Evolutionary conservation across 1,284 basidiomycete species (phyloP).

Genomic region (Athelia psychrophila): DNA sequence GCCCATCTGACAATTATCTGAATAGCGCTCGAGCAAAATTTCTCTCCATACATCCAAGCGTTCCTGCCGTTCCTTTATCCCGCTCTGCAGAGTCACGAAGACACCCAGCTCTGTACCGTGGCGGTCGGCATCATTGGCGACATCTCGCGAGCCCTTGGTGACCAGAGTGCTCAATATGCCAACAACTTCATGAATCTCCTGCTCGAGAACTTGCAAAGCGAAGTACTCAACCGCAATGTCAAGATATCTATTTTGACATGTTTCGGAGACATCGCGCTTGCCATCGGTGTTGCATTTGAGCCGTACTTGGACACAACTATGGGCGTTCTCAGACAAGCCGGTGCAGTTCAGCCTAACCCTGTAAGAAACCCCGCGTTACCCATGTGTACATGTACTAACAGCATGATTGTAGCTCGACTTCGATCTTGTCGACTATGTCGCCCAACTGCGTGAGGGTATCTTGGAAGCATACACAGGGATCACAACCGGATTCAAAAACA

Average conservation of each 20-base stretch:
- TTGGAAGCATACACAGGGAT: conserved; percentile 97
- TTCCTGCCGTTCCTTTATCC: conserved; percentile 91
- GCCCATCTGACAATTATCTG: neutral
- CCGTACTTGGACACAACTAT: conserved; percentile 91
- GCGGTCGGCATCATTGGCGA: conserved; percentile 96
- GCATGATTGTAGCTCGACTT: conserved; percentile 64
- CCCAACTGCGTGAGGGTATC: conserved; percentile 90
- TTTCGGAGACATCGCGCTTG: conserved; percentile 97
- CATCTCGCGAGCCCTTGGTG: conserved; percentile 89
- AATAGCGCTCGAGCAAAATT: conserved; percentile 78
- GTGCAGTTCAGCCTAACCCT: conserved; percentile 81
- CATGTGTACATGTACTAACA: conserved; percentile 2
- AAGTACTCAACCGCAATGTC: conserved; percentile 89
- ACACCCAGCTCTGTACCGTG: conserved; percentile 93
- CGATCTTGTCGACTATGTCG: conserved; percentile 92
- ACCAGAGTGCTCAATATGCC: conserved; percentile 81
- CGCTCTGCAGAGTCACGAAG: conserved; percentile 91
- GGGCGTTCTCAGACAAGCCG: conserved; percentile 90
- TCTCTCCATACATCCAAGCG: conserved; percentile 86
- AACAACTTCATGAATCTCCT: conserved; percentile 89
- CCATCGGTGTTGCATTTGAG: conserved; percentile 85
- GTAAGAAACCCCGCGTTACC: conserved; percentile 40
- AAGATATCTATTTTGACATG: conserved; percentile 95
- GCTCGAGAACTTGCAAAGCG: conserved; percentile 89
- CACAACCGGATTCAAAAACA: conserved; percentile 86